Conservation (phyloP, 2,329 filamentous ascomycete genomes). For the Pseudogymnoascus pannorum region DNA sequence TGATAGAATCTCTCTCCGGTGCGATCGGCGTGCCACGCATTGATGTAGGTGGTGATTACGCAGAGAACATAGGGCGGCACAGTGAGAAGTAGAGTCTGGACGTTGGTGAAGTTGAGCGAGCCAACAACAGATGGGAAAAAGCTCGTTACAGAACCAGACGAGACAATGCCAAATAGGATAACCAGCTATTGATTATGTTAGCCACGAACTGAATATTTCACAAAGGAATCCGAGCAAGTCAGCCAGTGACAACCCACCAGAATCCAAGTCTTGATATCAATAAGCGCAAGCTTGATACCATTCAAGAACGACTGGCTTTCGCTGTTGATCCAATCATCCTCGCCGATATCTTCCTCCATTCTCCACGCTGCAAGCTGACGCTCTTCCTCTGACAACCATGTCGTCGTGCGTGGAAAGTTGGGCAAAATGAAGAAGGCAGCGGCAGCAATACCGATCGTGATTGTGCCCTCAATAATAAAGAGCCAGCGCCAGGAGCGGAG, state of each 20-base stretch:
- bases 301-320: constrained; percentile 48
- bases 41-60: constrained; percentile 53
- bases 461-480: constrained; percentile 62
- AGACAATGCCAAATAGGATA: constrained; percentile 50
- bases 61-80: constrained; percentile 58
- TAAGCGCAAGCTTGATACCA: constrained; percentile 36
- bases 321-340: constrained; percentile 54
- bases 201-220: neutral
- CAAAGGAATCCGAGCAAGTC: constrained; percentile 18
- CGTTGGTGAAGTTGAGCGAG: constrained; percentile 55
- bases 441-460: constrained; percentile 53
- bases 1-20: constrained; percentile 67
- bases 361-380: constrained; percentile 51
- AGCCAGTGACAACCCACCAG: constrained; percentile 35
- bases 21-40: constrained; percentile 64
- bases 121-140: constrained; percentile 66
- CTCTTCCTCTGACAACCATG: constrained; percentile 51
- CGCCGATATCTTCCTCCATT: constrained; percentile 56
- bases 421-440: constrained; percentile 53
- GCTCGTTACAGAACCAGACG: constrained; percentile 54
- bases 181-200: constrained; percentile 34
- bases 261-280: constrained; percentile 52
- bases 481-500: constrained; percentile 58
- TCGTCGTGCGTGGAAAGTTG: constrained; percentile 56
- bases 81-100: constrained; percentile 55